These are phyloP conservation scores for Corymbia calophylla DNA, from an alignment of 441 rosid genomes.

Conservation along the genomic window DNA sequence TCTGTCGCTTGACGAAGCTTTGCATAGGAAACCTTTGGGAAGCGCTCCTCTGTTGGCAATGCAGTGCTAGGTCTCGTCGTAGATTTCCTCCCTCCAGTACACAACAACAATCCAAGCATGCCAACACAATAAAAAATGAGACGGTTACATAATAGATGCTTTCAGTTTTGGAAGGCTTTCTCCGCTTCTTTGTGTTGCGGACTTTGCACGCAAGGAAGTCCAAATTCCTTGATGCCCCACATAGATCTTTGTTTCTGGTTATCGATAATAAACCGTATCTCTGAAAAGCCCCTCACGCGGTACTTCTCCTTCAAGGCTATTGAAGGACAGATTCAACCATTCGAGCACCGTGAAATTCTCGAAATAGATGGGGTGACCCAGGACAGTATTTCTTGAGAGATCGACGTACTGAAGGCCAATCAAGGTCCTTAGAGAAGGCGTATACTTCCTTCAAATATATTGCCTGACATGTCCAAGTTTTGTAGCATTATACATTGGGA, in stretches of 20 bases:
- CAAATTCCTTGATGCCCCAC: background rate
- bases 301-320: conserved; percentile 21
- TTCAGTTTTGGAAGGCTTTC: background rate
- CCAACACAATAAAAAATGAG: background rate
- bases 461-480: conserved; percentile 25
- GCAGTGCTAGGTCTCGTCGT: fast-evolving
- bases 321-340: conserved; percentile 25
- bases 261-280: background rate
- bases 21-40: background rate
- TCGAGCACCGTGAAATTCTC: conserved; percentile 17
- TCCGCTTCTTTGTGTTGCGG: fast-evolving
- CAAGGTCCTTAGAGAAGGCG: conserved; percentile 19
- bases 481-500: background rate
- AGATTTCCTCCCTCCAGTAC: background rate
- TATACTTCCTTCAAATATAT: conserved; percentile 21
- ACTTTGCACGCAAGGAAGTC: background rate
- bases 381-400: conserved; percentile 22
- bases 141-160: fast-evolving
- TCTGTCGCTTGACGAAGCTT: conserved; percentile 23
- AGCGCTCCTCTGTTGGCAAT: background rate
- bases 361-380: conserved; percentile 20
- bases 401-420: conserved; percentile 17
- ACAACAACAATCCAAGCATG: background rate
- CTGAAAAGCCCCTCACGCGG: conserved; percentile 1
- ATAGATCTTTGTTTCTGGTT: background rate